These are phyloP conservation scores for Cucurbita argyrosperma DNA, from an alignment of 306 rosid species.

Conservation along the genomic window DNA sequence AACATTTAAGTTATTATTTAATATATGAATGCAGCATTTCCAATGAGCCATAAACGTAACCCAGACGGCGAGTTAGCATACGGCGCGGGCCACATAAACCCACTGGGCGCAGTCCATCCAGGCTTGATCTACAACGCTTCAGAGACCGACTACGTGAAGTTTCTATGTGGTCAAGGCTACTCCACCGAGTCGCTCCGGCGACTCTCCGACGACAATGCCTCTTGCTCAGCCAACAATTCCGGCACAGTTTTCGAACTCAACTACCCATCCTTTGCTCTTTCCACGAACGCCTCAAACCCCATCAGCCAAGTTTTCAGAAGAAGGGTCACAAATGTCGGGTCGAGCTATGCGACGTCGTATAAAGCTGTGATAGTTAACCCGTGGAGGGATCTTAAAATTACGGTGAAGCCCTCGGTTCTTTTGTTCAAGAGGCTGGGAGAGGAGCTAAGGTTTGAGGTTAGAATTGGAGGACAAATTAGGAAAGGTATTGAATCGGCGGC, in stretches of 20 bases:
- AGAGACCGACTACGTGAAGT: conserved; percentile 1
- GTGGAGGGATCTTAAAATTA: conserved; percentile 8
- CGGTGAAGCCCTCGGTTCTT: conserved; percentile 24
- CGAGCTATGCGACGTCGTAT: conserved; percentile 16
- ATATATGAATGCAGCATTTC: background rate
- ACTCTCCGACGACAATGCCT: conserved; percentile 1
- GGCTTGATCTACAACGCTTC: conserved; percentile 14
- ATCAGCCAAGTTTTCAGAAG: conserved; percentile 15
- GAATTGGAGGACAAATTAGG: conserved; percentile 11
- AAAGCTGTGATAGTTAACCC: conserved; percentile 17
- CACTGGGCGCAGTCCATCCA: conserved; percentile 12
- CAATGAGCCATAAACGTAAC: background rate
- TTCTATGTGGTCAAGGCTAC: conserved; percentile 15
- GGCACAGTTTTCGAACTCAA: conserved; percentile 20
- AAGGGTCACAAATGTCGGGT: conserved; percentile 35
- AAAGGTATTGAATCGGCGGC: conserved; percentile 9
- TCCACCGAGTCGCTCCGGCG: conserved; percentile 3
- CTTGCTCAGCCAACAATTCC: background rate
- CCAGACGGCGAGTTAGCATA: conserved; percentile 12
- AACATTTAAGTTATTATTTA: no score
- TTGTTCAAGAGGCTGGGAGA: conserved; percentile 22
- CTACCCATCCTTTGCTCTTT: conserved; percentile 33
- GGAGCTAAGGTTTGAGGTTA: conserved; percentile 11
- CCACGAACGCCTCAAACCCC: background rate
- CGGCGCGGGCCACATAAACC: conserved; percentile 17